Percentiles rank a stretch among this genome's conserved stretches.
Evolutionary conservation across 208 protist genomes (phyloP).

Genomic region (Trypanosoma scelopori): DNA sequence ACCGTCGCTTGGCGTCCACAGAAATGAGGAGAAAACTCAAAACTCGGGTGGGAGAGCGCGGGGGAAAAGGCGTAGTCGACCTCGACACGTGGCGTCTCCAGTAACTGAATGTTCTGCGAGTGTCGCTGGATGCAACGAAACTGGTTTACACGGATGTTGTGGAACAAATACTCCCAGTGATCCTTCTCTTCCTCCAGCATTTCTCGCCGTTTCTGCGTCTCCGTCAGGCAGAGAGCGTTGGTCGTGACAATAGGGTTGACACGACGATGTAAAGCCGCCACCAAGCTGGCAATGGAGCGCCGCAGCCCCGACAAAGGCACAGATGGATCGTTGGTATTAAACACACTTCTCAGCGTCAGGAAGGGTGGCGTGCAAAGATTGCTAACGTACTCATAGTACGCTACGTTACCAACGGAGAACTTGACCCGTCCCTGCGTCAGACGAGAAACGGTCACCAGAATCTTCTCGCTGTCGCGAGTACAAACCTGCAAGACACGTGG

Average conservation of each 20-base stretch:
- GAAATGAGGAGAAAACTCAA: conserved; percentile 66
- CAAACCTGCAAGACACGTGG: conserved; percentile 75
- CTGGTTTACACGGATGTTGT: conserved; percentile 60
- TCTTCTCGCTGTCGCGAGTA: conserved; percentile 40
- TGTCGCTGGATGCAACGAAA: conserved; percentile 53
- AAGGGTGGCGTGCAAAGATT: conserved; percentile 75
- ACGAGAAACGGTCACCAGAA: conserved; percentile 62
- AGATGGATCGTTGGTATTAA: conserved; percentile 41
- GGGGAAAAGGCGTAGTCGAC: conserved; percentile 74
- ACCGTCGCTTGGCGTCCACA: conserved; percentile 81
- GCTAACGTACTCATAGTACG: conserved; percentile 77
- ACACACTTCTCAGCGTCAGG: conserved; percentile 54
- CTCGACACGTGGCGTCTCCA: conserved; percentile 42
- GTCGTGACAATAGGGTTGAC: conserved; percentile 72
- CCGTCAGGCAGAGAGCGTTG: conserved; percentile 60
- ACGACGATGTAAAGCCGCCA: conserved; percentile 52
- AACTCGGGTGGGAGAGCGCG: conserved; percentile 68
- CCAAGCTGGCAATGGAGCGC: conserved; percentile 69
- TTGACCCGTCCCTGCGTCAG: conserved; percentile 74
- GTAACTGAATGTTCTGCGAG: conserved; percentile 33
- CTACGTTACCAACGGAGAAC: conserved; percentile 62
- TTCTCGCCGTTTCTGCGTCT: conserved; percentile 54
- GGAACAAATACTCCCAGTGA: conserved; percentile 82
- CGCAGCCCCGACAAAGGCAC: conserved; percentile 53
- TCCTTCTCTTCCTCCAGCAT: conserved; percentile 78